These are phyloP conservation scores for Boeremia lycopersici DNA, from an alignment of 2,329 filamentous ascomycete genomes.

Conservation along the genomic window DNA sequence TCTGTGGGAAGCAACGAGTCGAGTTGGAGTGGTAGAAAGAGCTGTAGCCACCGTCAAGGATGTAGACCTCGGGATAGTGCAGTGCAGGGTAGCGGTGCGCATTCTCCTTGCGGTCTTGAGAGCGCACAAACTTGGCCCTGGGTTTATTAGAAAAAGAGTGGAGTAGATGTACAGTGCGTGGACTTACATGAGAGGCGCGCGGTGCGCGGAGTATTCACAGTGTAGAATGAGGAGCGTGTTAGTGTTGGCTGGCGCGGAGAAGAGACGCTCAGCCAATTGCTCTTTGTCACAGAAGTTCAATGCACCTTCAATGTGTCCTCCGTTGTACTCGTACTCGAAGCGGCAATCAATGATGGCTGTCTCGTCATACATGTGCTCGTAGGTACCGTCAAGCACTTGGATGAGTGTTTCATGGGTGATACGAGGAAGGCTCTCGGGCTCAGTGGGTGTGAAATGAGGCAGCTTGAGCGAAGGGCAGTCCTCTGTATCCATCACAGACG, in stretches of 20 bases:
- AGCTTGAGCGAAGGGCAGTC: constrained; percentile 74
- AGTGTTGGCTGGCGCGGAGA: constrained; percentile 65
- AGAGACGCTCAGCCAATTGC: constrained; percentile 77
- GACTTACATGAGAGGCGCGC: constrained; percentile 83
- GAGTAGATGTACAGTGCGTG: no score
- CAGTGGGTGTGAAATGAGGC: constrained; percentile 83
- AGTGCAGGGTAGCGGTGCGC: constrained; percentile 84
- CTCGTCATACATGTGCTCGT: constrained; percentile 75
- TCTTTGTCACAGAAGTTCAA: constrained; percentile 99
- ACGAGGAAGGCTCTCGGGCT: constrained; percentile 84
- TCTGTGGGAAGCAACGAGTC: constrained; percentile 85
- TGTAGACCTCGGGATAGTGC: constrained; percentile 97
- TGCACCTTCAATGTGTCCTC: constrained; percentile 90
- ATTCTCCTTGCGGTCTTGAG: constrained; percentile 85
- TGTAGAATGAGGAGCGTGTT: constrained; percentile 89
- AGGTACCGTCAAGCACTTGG: constrained; percentile 86
- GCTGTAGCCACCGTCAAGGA: constrained; percentile 95
- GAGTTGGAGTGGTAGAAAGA: constrained; percentile 84
- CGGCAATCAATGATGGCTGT: constrained; percentile 93
- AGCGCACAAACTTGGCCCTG: constrained; percentile 84
- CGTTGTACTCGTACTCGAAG: constrained; percentile 98
- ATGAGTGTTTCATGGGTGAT: constrained; percentile 83
- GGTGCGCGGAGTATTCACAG: constrained; percentile 97
- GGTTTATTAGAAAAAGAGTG: constrained; percentile 22
- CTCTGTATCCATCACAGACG: constrained; percentile 84